A percentile compares a stretch with the other conserved stretches of the same genome.
Evolutionary conservation across 202 grass and related monocot genomes (phyloP).

Genomic region (Schoenoplectus triqueter): DNA sequence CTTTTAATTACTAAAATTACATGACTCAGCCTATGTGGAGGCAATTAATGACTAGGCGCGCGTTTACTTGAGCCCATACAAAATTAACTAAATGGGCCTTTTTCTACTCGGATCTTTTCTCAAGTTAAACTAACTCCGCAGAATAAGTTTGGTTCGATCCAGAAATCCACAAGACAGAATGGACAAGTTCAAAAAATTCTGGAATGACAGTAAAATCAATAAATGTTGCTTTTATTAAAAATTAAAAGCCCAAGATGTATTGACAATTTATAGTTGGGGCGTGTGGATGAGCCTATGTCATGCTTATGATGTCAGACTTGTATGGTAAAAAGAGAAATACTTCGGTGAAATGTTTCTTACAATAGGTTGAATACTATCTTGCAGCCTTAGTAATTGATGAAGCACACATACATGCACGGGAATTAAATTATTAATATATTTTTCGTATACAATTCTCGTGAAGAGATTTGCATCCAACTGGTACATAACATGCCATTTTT

Average conservation of each 20-base stretch:
- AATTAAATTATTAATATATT: background rate
- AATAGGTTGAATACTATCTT: background rate
- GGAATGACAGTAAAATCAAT: background rate
- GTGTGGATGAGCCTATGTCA: background rate
- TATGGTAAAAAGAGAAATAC: background rate
- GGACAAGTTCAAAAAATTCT: background rate
- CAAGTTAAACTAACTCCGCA: background rate
- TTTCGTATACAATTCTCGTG: background rate
- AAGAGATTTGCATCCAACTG: background rate
- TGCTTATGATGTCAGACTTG: background rate
- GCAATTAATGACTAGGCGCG: background rate
- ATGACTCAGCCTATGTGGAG: background rate
- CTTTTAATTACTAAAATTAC: background rate
- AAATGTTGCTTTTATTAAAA: background rate
- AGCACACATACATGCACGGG: background rate
- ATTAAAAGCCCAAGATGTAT: background rate
- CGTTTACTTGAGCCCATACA: background rate
- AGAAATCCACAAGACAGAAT: background rate
- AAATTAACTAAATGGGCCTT: background rate
- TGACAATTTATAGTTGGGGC: background rate
- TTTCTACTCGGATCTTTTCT: background rate
- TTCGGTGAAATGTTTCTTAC: background rate
- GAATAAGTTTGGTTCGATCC: background rate
- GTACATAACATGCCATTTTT: background rate
- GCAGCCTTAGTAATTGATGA: background rate